A percentile compares a stretch with the other conserved stretches of the same genome.
These are phyloP conservation scores for Fusarium coffeatum DNA, from an alignment of 2,329 filamentous ascomycete genomes.

Conservation along the genomic window DNA sequence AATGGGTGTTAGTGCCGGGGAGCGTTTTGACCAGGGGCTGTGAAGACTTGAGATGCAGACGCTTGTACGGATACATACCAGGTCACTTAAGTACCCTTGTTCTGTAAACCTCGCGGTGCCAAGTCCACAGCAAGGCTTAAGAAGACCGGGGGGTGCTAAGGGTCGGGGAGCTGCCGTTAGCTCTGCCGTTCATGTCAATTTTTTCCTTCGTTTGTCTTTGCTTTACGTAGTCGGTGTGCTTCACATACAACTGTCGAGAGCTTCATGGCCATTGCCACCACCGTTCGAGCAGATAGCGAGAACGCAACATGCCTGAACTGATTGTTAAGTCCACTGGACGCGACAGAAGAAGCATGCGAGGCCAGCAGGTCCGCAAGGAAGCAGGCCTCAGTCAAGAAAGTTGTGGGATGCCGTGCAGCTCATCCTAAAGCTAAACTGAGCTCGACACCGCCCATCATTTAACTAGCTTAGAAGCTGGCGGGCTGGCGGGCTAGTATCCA, in stretches of 20 bases:
- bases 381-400: constrained; percentile 40
- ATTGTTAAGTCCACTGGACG: background rate
- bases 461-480: constrained; percentile 40
- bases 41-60: constrained; percentile 37
- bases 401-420: constrained; percentile 37
- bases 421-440: constrained; percentile 35
- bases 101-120: constrained; percentile 33
- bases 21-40: constrained; percentile 41
- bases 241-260: background rate
- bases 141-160: constrained; percentile 40
- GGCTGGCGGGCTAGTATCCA: constrained; percentile 42
- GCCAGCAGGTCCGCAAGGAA: constrained; percentile 29
- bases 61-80: constrained; percentile 38
- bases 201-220: constrained; percentile 13
- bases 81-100: constrained; percentile 34
- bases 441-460: constrained; percentile 45
- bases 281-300: background rate
- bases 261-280: background rate
- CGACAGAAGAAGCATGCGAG: constrained; percentile 32
- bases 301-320: background rate
- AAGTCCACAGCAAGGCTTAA: constrained; percentile 44
- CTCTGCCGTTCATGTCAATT: constrained; percentile 38
- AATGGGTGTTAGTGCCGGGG: constrained; percentile 39
- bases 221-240: constrained; percentile 34
- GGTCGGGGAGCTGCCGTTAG: constrained; percentile 46